Conservation (phyloP, 345 rosid species). For the Xanthoceras sorbifolium region DNA sequence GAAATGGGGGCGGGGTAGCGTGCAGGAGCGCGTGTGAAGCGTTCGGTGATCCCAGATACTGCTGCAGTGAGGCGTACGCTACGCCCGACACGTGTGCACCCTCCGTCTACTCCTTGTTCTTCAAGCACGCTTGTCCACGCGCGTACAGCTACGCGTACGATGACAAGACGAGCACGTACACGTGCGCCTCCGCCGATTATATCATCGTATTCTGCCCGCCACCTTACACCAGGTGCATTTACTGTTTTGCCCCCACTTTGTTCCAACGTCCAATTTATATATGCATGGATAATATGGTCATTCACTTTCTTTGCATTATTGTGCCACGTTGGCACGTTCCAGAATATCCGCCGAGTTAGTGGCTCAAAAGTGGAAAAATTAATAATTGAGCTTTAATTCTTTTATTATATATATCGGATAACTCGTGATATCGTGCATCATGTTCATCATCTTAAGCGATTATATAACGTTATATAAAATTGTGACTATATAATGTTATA, state of each 20-base stretch:
- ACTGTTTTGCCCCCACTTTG: neutral
- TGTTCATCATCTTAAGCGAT: too few species aligned
- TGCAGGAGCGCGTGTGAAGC: conserved; percentile 96
- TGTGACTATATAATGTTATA: too few species aligned
- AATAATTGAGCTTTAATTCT: neutral
- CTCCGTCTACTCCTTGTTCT: conserved; percentile 59
- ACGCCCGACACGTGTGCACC: conserved; percentile 87
- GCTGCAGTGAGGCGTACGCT: conserved; percentile 71
- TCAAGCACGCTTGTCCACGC: conserved; percentile 88
- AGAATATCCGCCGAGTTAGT: conserved; percentile 14
- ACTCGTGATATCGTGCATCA: too few species aligned
- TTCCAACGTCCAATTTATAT: too few species aligned
- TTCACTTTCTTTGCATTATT: neutral
- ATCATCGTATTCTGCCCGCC: conserved; percentile 78
- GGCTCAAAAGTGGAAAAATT: conserved; percentile 10
- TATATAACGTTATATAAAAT: too few species aligned
- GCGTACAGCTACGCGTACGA: conserved; percentile 92
- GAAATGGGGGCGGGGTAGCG: conserved; percentile 36
- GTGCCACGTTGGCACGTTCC: conserved; percentile 18
- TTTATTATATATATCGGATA: too few species aligned
- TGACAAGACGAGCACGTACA: conserved; percentile 85
- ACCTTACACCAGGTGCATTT: conserved; percentile 75
- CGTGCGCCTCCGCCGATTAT: conserved; percentile 72
- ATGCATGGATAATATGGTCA: neutral
- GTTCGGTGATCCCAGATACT: conserved; percentile 64